These are phyloP conservation scores for Globisporangium canariense DNA, from an alignment of 352 stramenopile genomes.

Conservation along the genomic window DNA sequence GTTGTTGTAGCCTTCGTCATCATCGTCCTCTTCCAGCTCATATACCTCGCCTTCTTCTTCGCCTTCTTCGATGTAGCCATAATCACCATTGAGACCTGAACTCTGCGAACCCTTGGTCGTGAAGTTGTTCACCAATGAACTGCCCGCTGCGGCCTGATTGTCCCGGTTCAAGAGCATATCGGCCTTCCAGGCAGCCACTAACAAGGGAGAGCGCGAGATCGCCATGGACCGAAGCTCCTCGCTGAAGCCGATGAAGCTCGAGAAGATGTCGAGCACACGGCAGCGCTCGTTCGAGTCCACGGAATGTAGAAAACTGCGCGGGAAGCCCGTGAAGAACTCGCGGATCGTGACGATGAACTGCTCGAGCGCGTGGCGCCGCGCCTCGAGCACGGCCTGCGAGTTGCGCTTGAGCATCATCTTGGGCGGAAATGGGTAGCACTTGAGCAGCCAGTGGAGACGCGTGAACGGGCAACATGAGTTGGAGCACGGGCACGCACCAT, in stretches of 20 bases:
- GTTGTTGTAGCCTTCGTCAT: not conserved
- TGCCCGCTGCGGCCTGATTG: not conserved
- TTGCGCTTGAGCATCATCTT: constrained; percentile 48
- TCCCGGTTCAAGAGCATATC: constrained; percentile 15
- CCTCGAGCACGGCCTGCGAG: constrained; percentile 31
- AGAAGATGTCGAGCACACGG: constrained; percentile 37
- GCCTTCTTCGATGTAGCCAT: not conserved
- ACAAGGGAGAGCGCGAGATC: constrained; percentile 17
- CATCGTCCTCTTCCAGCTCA: constrained; percentile 8
- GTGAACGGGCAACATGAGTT: constrained; percentile 48
- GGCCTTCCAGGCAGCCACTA: constrained; percentile 20
- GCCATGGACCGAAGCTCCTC: constrained; percentile 25
- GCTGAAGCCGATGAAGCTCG: constrained; percentile 41
- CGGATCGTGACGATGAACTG: constrained; percentile 41
- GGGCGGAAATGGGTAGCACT: constrained; percentile 51
- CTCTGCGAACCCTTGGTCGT: not conserved
- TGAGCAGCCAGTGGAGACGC: constrained; percentile 42
- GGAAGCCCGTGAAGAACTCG: constrained; percentile 50
- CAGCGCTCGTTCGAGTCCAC: constrained; percentile 40
- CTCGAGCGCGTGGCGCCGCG: constrained; percentile 43
- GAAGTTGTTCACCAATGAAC: constrained; percentile 6
- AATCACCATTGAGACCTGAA: not conserved
- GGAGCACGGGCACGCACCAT: constrained; percentile 35
- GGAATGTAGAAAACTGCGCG: constrained; percentile 39
- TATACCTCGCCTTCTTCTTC: not conserved